Evolutionary conservation across 176 grass and related monocot species (phyloP).

Genomic region (Paspalum notatum): DNA sequence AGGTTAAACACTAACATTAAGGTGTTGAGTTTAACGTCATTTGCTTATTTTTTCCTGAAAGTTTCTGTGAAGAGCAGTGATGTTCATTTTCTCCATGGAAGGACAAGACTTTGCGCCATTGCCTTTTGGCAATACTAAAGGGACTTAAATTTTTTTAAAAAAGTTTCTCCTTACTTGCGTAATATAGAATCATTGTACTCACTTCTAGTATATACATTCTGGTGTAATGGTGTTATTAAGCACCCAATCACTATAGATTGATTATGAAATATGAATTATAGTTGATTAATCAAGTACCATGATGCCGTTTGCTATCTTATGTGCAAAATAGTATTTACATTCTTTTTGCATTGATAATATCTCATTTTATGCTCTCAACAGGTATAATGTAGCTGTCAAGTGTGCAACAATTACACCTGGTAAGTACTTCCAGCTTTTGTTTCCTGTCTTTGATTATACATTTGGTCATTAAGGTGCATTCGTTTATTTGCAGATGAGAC

Average conservation of each 20-base stretch:
- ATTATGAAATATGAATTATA: not conserved
- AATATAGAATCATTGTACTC: not conserved
- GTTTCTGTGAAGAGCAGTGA: not conserved
- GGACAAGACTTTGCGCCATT: not conserved
- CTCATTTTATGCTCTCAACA: conserved; percentile 38
- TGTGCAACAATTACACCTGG: conserved; percentile 98
- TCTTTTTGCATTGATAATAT: conserved; percentile 16
- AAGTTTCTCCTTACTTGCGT: not conserved
- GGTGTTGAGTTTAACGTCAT: conserved; percentile 1
- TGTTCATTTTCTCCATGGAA: not conserved
- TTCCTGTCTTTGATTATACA: conserved; percentile 21
- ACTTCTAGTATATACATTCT: not conserved
- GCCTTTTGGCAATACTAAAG: not conserved
- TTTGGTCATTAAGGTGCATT: conserved; percentile 20
- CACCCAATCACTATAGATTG: not conserved
- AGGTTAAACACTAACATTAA: not conserved
- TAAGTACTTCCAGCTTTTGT: conserved; percentile 40
- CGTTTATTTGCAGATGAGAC: conserved; percentile 54
- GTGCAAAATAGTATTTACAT: conserved; percentile 7
- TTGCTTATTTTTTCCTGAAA: conserved; percentile 20
- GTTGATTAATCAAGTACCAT: not conserved
- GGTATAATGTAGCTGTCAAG: conserved; percentile 97
- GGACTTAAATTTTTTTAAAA: not conserved
- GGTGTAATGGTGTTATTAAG: not conserved
- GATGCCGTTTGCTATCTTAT: not conserved